These are phyloP conservation scores for Parsonsia alboflavescens DNA, from an alignment of 257 asterid genomes.

Conservation along the genomic window DNA sequence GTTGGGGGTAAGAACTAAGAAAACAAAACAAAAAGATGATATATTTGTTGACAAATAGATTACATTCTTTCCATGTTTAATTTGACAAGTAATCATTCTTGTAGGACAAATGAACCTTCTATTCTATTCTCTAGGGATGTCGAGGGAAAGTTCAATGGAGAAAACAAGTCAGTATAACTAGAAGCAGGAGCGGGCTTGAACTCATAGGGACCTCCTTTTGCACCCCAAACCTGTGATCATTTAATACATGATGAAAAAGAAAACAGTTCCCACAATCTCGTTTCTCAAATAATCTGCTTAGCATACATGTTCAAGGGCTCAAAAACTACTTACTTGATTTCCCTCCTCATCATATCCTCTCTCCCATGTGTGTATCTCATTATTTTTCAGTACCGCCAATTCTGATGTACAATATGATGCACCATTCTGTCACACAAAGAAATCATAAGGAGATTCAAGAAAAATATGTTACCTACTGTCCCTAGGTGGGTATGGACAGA, in stretches of 20 bases:
- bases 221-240: conserved; percentile 85
- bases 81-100: conserved; percentile 39
- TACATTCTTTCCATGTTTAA: conserved; percentile 24
- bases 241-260: not conserved
- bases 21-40: not conserved
- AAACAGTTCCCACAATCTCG: not conserved
- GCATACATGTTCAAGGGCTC: not conserved
- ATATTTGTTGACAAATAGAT: not conserved
- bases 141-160: conserved; percentile 48
- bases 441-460: conserved; percentile 13
- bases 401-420: conserved; percentile 39
- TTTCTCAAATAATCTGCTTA: not conserved
- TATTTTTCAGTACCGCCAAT: conserved; percentile 68
- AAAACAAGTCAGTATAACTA: conserved; percentile 47
- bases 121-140: conserved; percentile 47
- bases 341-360: conserved; percentile 81
- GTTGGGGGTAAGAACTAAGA: not conserved
- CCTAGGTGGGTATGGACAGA: not conserved
- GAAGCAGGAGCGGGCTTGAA: conserved; percentile 88
- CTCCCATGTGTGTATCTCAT: conserved; percentile 88
- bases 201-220: conserved; percentile 81
- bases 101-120: conserved; percentile 63
- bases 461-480: not conserved
- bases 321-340: conserved; percentile 55
- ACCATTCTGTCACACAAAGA: conserved; percentile 30